Base-by-base conservation (phyloP, 768 basidiomycete species). In the Heimioporus sp. region DNA sequence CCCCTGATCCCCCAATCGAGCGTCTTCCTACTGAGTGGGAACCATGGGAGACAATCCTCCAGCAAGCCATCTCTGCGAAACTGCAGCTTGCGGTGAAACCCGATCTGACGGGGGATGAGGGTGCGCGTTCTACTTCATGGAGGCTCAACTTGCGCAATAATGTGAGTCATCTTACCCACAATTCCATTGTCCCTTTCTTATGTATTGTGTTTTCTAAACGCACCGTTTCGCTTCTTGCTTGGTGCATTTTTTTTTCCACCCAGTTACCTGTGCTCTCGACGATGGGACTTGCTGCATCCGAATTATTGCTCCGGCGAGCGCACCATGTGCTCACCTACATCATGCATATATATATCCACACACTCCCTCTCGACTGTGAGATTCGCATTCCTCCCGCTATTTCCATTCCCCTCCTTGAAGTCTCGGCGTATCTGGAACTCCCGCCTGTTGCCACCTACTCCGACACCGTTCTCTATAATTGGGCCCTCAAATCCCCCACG, bases 401-500 rank as follows among this genome's bases (percentile, higher is more conserved):
- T 47, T 77, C 89, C 10, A 67, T 92, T 6, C 94, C 95, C 1
- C 79, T 92, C 32, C 76, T 93, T 17, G 77, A 82, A 50, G 79
- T 92, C 15, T 89, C 82, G 20, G 66, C 74, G 0, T 72, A 85
- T 41, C 81, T 97, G 10, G 83, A 88, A 49, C 72, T 97, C 2
- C 94, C 95, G 0, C 92, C 95, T 0, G 75, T 96, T 37, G 76
- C 93, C 51, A 97, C 93, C 4, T 97, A 93, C 65, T 86, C 93
- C 10, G 93, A 96, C 65, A 87, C 86, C 28, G 93, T 97, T 9
- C 79, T 97, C 24, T 97, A 93, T 72, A 96, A 96, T 66, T 90
- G 87, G 86, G 58, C 30, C 61, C 76, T 58, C 57, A 74, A 38
- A 37, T 41, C 34, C 64, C 71, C 56, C 71, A 41, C 42, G 7